Conservation (phyloP, 202 grass and related monocot genomes). For the Saccharum hybrid region DNA sequence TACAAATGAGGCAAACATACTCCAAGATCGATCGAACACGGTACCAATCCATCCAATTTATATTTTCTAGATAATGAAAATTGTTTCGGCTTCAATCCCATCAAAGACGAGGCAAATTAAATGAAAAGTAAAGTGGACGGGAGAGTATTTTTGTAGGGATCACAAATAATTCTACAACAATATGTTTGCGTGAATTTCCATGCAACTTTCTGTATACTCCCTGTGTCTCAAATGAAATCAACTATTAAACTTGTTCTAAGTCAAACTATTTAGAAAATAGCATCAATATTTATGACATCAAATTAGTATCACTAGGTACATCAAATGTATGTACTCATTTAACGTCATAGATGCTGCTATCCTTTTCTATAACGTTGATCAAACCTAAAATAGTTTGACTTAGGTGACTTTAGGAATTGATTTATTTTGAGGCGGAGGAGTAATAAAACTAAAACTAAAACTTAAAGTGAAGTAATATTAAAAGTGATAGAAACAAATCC, state of each 20-base stretch:
- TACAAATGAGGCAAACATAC: slow-evolving; percentile 35
- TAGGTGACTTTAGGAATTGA: too few species aligned
- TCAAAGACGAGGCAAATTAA: neutral
- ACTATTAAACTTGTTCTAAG: too few species aligned
- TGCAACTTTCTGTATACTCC: too few species aligned
- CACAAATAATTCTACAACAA: neutral
- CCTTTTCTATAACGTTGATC: too few species aligned
- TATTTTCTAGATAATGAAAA: neutral
- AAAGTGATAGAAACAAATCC: neutral
- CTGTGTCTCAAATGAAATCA: too few species aligned
- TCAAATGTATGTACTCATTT: too few species aligned
- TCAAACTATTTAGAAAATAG: too few species aligned
- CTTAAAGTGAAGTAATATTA: neutral
- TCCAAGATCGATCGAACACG: slow-evolving; percentile 16
- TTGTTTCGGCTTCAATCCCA: neutral
- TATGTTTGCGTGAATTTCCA: neutral
- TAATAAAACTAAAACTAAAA: neutral
- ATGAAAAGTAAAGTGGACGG: neutral
- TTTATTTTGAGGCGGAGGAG: too few species aligned
- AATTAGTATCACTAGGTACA: too few species aligned
- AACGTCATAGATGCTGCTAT: too few species aligned
- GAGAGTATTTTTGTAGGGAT: neutral
- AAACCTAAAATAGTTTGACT: too few species aligned
- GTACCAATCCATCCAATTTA: neutral
- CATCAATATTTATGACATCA: too few species aligned